phyloP scores from a whole-genome alignment of 495 filamentous ascomycete genomes.

The Tuber umbilicatum region DNA sequence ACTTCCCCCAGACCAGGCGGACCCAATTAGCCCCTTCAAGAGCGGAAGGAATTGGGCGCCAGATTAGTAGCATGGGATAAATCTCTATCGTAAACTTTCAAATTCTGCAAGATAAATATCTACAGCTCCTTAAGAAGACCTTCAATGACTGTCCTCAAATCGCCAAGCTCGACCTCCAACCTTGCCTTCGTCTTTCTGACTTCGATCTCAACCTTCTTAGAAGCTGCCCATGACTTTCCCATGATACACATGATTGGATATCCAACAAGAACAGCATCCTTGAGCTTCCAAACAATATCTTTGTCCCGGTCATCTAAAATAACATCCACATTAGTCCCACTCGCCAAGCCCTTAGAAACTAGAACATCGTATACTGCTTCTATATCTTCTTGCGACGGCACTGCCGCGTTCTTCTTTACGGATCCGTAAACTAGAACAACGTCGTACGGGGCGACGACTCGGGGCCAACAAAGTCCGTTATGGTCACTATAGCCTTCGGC shows the following conservation, averaged over 20 bases:
- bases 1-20: neutral
- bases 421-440: slow-evolving; percentile 56
- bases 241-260: slow-evolving; percentile 76
- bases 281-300: slow-evolving; percentile 72
- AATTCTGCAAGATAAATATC: neutral
- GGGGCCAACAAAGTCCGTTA: slow-evolving; percentile 82
- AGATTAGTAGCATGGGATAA: neutral
- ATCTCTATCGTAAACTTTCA: neutral
- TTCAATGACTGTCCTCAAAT: slow-evolving; percentile 24
- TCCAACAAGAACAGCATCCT: slow-evolving; percentile 80
- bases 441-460: slow-evolving; percentile 77
- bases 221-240: slow-evolving; percentile 64
- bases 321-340: slow-evolving; percentile 10
- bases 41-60: neutral
- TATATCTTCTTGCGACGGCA: slow-evolving; percentile 50
- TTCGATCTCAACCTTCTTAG: slow-evolving; percentile 65
- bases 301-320: slow-evolving; percentile 71
- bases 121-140: slow-evolving; percentile 27
- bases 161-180: slow-evolving; percentile 45
- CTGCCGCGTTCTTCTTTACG: slow-evolving; percentile 42
- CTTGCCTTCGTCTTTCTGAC: slow-evolving; percentile 55
- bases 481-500: slow-evolving; percentile 65
- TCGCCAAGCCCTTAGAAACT: slow-evolving; percentile 12
- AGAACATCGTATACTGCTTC: slow-evolving; percentile 56
- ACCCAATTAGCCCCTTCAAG: neutral